Percentiles rank a stretch among this genome's conserved stretches.
Evolutionary conservation across 1,284 basidiomycete species (phyloP).

Genomic region (Ceratobasidium sp.): DNA sequence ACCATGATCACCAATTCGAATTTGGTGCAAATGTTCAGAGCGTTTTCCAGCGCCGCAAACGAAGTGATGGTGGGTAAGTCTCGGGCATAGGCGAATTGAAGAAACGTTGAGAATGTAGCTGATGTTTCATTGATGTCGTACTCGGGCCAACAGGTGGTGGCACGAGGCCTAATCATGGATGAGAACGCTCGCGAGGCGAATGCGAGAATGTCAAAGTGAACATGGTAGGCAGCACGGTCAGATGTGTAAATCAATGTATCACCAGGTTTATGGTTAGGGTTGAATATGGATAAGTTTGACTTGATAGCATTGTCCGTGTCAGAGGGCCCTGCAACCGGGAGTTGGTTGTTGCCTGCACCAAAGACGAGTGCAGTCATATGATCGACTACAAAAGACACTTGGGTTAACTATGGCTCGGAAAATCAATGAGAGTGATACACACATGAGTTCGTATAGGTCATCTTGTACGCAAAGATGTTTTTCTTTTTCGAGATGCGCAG

Average conservation of each 20-base stretch:
- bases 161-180: constrained; percentile 1
- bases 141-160: not conserved
- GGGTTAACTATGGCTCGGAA: too few species aligned
- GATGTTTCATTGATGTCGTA: constrained; percentile 3
- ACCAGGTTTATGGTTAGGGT: constrained; percentile 16
- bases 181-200: constrained; percentile 15
- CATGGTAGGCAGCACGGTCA: constrained; percentile 6
- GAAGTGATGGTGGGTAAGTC: constrained; percentile 3
- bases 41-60: constrained; percentile 20
- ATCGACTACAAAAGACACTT: too few species aligned
- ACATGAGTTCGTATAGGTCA: too few species aligned
- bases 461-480: too few species aligned
- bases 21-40: not conserved
- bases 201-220: constrained; percentile 31
- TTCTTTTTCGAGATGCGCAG: too few species aligned
- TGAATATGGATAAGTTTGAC: too few species aligned
- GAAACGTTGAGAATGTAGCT: not conserved
- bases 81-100: constrained; percentile 16
- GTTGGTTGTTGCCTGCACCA: too few species aligned
- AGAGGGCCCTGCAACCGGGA: too few species aligned
- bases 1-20: constrained; percentile 17
- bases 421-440: too few species aligned
- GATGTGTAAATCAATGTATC: constrained; percentile 11
- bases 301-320: too few species aligned
- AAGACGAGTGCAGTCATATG: too few species aligned